These are phyloP conservation scores for Sclerotinia minor DNA, from an alignment of 2,329 filamentous ascomycete species.

Conservation along the genomic window DNA sequence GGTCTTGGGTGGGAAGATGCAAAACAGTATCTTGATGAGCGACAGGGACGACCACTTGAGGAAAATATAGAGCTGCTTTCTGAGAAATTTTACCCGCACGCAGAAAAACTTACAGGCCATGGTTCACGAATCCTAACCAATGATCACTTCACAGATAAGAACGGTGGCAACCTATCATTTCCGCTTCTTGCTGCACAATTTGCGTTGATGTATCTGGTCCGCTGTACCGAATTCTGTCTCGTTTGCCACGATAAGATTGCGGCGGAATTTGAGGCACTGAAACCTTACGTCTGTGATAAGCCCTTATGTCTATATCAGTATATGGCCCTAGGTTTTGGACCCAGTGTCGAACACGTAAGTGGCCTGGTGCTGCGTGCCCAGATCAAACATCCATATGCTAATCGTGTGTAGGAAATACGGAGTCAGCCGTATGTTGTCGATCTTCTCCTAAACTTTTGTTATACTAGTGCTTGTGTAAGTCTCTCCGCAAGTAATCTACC, in stretches of 20 bases:
- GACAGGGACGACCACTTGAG: conserved; percentile 34
- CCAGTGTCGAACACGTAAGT: conserved; percentile 68
- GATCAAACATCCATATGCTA: not conserved
- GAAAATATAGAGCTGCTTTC: conserved; percentile 26
- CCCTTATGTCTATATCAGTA: conserved; percentile 83
- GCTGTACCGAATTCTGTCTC: conserved; percentile 83
- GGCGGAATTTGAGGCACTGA: conserved; percentile 66
- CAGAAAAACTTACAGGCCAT: conserved; percentile 23
- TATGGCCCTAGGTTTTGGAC: conserved; percentile 80
- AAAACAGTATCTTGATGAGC: conserved; percentile 43
- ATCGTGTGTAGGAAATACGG: conserved; percentile 60
- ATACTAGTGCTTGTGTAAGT: conserved; percentile 45
- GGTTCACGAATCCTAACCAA: conserved; percentile 36
- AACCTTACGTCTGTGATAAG: conserved; percentile 76
- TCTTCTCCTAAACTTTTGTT: conserved; percentile 80
- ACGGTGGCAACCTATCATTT: conserved; percentile 47
- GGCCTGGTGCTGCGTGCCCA: not conserved
- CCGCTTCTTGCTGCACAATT: conserved; percentile 70
- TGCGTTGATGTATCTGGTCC: conserved; percentile 71
- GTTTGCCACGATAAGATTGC: conserved; percentile 74
- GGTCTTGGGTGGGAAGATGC: conserved; percentile 67
- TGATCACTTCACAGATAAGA: conserved; percentile 40
- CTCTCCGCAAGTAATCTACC: not conserved
- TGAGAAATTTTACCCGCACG: conserved; percentile 22
- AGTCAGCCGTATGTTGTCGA: conserved; percentile 82